phyloP scores from a whole-genome alignment of 176 grass and related monocot genomes.

The Areca catechu region DNA sequence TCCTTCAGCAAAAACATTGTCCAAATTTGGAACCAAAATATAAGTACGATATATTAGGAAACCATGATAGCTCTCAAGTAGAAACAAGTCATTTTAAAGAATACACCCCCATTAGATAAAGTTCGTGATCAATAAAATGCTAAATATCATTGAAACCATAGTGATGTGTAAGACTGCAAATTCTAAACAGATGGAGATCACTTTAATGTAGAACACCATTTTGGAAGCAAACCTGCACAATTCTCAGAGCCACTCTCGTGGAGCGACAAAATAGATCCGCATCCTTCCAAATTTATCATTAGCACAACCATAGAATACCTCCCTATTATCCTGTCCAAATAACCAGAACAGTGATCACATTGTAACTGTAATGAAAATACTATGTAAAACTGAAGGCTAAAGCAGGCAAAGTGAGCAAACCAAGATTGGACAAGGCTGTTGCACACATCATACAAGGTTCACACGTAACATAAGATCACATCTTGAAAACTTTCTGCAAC shows the following conservation, averaged over 20 bases:
- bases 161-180: too few relatives aligned
- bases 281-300: slow-evolving; percentile 96
- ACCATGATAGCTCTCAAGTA: too few relatives aligned
- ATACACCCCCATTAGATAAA: too few relatives aligned
- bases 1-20: too few relatives aligned
- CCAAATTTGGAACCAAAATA: too few relatives aligned
- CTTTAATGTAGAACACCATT: background rate
- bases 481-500: slow-evolving; percentile 57
- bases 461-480: slow-evolving; percentile 78
- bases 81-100: too few relatives aligned
- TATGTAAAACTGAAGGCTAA: background rate
- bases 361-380: background rate
- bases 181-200: too few relatives aligned
- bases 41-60: too few relatives aligned
- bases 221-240: slow-evolving; percentile 38
- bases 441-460: slow-evolving; percentile 97
- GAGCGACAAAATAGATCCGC: slow-evolving; percentile 81
- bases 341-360: slow-evolving; percentile 13
- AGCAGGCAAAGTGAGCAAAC: slow-evolving; percentile 25
- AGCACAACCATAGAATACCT: slow-evolving; percentile 74
- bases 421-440: slow-evolving; percentile 71
- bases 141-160: background rate
- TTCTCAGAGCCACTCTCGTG: slow-evolving; percentile 34
- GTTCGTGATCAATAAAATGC: too few relatives aligned
- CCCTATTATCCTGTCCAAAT: slow-evolving; percentile 55